Percentiles rank a stretch among this genome's conserved stretches.
phyloP scores from a whole-genome alignment of 1,284 basidiomycete species.

The Caloboletus inedulis region DNA sequence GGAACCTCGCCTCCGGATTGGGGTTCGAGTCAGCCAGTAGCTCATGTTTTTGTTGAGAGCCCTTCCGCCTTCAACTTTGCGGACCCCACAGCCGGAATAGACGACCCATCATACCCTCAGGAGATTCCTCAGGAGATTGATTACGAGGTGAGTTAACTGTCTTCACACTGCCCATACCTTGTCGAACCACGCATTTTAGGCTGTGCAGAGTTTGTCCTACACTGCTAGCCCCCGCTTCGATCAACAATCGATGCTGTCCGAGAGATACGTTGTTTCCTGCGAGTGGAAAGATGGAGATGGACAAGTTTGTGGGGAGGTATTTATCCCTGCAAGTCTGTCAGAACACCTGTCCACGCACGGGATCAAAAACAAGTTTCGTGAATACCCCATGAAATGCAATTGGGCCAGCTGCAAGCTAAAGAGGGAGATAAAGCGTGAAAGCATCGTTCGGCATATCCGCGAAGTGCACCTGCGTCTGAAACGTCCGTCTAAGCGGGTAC shows the following conservation, averaged over 20 bases:
- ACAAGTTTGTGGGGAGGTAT: not conserved
- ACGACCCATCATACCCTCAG: not conserved
- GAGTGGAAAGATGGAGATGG: conserved; percentile 7
- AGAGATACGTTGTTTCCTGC: not conserved
- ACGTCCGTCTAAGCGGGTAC: conserved; percentile 1
- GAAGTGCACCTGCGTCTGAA: conserved; percentile 21
- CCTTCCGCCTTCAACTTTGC: not conserved
- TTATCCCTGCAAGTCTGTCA: conserved; percentile 3
- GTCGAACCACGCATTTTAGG: not conserved
- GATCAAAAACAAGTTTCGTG: conserved; percentile 11
- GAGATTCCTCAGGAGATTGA: not conserved
- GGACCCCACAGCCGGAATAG: not conserved
- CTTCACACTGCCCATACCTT: not conserved
- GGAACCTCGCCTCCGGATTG: not conserved
- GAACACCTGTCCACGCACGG: conserved; percentile 20
- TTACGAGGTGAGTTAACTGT: not conserved
- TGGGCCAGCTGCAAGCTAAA: conserved; percentile 20
- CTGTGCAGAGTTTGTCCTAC: not conserved
- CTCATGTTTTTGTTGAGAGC: not conserved
- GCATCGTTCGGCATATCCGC: conserved; percentile 21
- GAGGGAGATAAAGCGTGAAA: conserved; percentile 23
- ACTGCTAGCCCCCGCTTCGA: no score
- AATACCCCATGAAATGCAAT: not conserved
- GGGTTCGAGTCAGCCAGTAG: not conserved
- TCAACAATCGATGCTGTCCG: not conserved